Evolutionary conservation across 2,329 filamentous ascomycete species (phyloP), one percentile per base, ranked within the genome.

Genomic region (Huntiella savannae): DNA sequence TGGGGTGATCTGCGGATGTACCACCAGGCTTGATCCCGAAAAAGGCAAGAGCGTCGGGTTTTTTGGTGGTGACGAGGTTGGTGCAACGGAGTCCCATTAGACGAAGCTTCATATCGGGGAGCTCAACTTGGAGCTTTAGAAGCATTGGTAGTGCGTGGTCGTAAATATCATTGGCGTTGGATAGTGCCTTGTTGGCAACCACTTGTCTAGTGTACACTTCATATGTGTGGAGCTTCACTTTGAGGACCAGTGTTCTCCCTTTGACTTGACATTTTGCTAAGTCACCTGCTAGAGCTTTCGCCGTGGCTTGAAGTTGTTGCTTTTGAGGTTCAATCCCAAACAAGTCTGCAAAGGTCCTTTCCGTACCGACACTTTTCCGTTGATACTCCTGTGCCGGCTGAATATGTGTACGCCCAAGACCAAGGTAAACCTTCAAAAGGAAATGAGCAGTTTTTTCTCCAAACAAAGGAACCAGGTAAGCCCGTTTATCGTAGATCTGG

Each of bases 141-240:
- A 98, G 64, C 67, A 98, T 91, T 0, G 86, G 87, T 1, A 94
- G 59, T 0, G 84, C 70, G 55, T 77, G 82, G 45, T 73, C 77
- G 62, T 88, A 96, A 3, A 98, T 63, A 54, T 98, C 91, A 36
- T 88, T 79, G 0, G 85, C 80, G 4, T 71, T 65, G 42, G 63
- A 71, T 1, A 95, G 69, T 0, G 86, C 77, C 52, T 78, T 81
- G 0, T 83, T 79, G 2, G 79, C 71, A 3, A 82, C 74, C 4
- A 75, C 72, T 58, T 98, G 91, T 32, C 91, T 71, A 0, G 87
- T 93, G 44, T 84, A 71, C 15, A 95, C 82, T 59, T 96, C 87
- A 55, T 88, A 98, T 0, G 86, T 94, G 58, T 95, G 84, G 5
- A 96, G 65, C 59, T 98, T 98, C 52, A 95, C 71, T 60, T 98